Evolutionary conservation across 1,284 basidiomycete genomes (phyloP), one percentile per base, ranked within the genome.

Genomic region (Inonotus hispidus): DNA sequence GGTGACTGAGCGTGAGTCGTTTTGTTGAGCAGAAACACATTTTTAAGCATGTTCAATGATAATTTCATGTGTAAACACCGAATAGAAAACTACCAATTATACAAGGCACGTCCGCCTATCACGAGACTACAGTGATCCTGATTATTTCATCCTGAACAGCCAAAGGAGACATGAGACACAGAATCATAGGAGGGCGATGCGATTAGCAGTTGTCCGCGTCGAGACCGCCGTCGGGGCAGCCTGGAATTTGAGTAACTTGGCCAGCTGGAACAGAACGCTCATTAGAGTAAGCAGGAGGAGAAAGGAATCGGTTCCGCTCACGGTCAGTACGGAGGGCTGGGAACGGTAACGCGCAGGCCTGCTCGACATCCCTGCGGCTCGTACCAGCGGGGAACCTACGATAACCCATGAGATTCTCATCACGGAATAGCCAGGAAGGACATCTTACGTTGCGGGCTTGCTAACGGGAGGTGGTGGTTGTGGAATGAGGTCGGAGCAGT

Each of bases 401-500:
- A 3, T 37, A 43, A 8, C 8, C 19, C 43, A 6, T 11, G 11
- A 16, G 14, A n/a, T 8, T 52, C 6, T 52, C 8, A 14, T 27
- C 6, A 52, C 4, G 4, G 29, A 52, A 35, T 4, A 39, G 37
- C 19, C n/a, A 5, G 41, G 16, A 49, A 21, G 10, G 6, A n/a
- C 19, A 32, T 38, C 57, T 32, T 27, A 60, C 58, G 64, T 65
- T 3, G 64, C 64, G 41, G 58, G 62, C 23, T 52, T 58, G 7
- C 21, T 39, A 49, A 61, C 54, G 21, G 64, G 35, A 13, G 64
- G 53, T 25, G 25, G 29, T 14, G 62, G 25, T 4, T 32, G 16
- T 4, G 64, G 64, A 32, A 66, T 64, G 53, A 66, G 45, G 13
- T 64, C 64, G 25, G 64, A 64, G 41, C 64, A 66, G 58, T 66